Percentiles rank a stretch among this genome's conserved stretches.
phyloP scores from a whole-genome alignment of 2,329 filamentous ascomycete species.

The Fusarium annulatum region DNA sequence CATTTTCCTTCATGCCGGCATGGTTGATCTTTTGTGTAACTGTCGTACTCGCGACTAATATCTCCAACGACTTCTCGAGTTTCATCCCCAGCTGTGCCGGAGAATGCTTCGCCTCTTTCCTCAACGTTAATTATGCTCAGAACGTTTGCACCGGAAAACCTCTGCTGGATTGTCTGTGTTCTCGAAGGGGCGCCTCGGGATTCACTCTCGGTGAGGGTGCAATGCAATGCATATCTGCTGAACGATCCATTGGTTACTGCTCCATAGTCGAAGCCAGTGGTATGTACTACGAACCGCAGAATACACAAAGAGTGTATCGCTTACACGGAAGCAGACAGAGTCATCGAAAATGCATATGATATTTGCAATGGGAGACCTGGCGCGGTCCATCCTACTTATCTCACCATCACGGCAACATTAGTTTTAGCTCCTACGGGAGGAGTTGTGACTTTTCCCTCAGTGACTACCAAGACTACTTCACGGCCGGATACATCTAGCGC shows the following conservation, averaged over 20 bases:
- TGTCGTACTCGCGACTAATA: constrained; percentile 44
- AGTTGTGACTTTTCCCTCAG: constrained; percentile 46
- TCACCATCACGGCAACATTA: constrained; percentile 68
- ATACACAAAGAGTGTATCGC: background rate
- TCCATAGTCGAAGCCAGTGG: constrained; percentile 54
- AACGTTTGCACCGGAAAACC: constrained; percentile 60
- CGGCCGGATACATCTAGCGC: constrained; percentile 20
- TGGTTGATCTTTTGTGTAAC: constrained; percentile 48
- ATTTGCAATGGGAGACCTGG: constrained; percentile 66
- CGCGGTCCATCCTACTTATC: constrained; percentile 68
- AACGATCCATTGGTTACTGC: constrained; percentile 63
- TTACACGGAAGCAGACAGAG: constrained; percentile 48
- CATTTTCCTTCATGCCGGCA: constrained; percentile 45
- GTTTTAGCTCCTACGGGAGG: constrained; percentile 50
- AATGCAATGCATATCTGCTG: constrained; percentile 72
- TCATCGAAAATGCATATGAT: constrained; percentile 62
- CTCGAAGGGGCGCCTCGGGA: constrained; percentile 65
- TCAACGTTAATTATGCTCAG: constrained; percentile 67
- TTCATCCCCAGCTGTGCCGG: constrained; percentile 69
- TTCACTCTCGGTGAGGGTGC: constrained; percentile 79
- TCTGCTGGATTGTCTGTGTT: constrained; percentile 73
- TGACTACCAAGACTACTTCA: constrained; percentile 22
- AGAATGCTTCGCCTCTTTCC: constrained; percentile 71
- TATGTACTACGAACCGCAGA: constrained; percentile 35
- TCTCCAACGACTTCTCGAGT: constrained; percentile 54